Evolutionary conservation across 2,329 filamentous ascomycete genomes (phyloP).

Genomic region (Phyllachora maydis): DNA sequence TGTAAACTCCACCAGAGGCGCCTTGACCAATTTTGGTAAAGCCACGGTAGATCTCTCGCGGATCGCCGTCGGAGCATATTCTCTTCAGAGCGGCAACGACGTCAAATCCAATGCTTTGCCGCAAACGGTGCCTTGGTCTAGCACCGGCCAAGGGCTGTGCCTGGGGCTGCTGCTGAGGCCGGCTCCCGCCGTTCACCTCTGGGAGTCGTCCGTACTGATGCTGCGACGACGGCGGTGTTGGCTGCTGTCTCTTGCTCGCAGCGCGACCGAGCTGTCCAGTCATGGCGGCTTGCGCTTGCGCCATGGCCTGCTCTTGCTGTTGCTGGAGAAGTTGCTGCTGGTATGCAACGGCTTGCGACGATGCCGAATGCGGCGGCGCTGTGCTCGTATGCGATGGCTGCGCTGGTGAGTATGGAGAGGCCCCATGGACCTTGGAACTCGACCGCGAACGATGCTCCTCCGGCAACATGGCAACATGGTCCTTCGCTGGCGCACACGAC

Average conservation of each 20-base stretch:
- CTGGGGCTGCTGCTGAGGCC: constrained; percentile 11
- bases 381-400: constrained; percentile 16
- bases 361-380: constrained; percentile 7
- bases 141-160: constrained; percentile 23
- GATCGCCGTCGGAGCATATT: constrained; percentile 81
- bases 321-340: constrained; percentile 51
- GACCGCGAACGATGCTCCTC: constrained; percentile 50
- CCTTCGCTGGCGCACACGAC: constrained; percentile 24
- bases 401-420: constrained; percentile 25
- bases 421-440: constrained; percentile 40
- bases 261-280: constrained; percentile 49
- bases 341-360: constrained; percentile 28
- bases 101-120: constrained; percentile 65
- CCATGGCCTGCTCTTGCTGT: constrained; percentile 72
- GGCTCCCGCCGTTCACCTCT: constrained; percentile 16
- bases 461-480: constrained; percentile 36
- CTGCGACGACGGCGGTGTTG: constrained; percentile 30
- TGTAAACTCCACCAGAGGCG: constrained; percentile 88
- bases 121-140: constrained; percentile 54
- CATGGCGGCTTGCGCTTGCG: constrained; percentile 60
- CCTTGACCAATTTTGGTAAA: constrained; percentile 95
- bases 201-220: constrained; percentile 16
- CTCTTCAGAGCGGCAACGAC: constrained; percentile 66
- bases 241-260: constrained; percentile 47
- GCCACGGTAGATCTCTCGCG: constrained; percentile 66